These are phyloP conservation scores for Acanthamoeba castellanii DNA, from an alignment of 208 protist genomes.

Conservation along the genomic window DNA sequence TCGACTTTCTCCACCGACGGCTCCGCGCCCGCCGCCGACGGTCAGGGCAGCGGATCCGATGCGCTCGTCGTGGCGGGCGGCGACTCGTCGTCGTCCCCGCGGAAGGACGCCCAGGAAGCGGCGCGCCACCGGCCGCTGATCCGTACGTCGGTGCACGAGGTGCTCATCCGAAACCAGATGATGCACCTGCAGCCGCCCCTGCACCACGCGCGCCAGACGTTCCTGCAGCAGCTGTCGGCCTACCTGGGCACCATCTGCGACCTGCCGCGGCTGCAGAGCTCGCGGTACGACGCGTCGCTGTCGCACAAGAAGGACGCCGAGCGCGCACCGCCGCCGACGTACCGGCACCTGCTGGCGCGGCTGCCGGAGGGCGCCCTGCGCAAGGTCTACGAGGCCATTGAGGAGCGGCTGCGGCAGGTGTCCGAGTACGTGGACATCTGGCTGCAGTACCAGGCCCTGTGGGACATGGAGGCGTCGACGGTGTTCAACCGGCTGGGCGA, in stretches of 20 bases:
- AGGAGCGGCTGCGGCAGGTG: constrained; percentile 81
- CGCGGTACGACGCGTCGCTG: constrained; percentile 82
- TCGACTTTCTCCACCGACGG: constrained; percentile 73
- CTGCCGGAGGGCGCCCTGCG: constrained; percentile 81
- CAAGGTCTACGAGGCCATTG: constrained; percentile 84
- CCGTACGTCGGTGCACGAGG: constrained; percentile 82
- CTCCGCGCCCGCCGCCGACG: background rate
- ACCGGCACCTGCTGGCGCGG: constrained; percentile 77
- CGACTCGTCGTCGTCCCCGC: background rate
- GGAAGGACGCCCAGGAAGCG: background rate
- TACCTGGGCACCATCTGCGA: constrained; percentile 82
- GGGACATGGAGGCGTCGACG: constrained; percentile 90
- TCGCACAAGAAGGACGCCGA: constrained; percentile 61
- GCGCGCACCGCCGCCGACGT: constrained; percentile 1
- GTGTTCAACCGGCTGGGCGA: constrained; percentile 85
- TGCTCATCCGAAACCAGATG: constrained; percentile 89
- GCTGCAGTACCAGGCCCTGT: constrained; percentile 93
- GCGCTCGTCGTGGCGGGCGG: background rate
- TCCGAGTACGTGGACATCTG: constrained; percentile 89
- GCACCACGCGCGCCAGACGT: constrained; percentile 84
- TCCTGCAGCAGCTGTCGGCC: constrained; percentile 73
- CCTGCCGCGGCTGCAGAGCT: constrained; percentile 82
- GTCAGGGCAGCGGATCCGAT: background rate
- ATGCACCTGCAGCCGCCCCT: constrained; percentile 88
- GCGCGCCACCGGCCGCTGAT: constrained; percentile 54